These are phyloP conservation scores for Tolypocladium guangdongense DNA, from an alignment of 2,329 filamentous ascomycete species.

Conservation along the genomic window DNA sequence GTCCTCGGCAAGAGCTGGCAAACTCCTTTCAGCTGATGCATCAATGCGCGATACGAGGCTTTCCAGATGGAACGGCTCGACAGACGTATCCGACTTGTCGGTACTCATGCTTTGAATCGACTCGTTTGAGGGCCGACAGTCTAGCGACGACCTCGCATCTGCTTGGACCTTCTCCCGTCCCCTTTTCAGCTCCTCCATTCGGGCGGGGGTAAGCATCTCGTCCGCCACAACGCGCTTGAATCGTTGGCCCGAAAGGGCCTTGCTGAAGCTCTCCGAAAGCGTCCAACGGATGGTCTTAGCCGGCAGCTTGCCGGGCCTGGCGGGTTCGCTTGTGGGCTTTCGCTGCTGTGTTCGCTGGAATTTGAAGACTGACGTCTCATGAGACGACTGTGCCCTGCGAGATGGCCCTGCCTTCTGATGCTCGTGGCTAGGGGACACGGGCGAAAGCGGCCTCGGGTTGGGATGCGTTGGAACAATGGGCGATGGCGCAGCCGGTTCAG, in stretches of 20 bases:
- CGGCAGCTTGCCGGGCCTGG: neutral
- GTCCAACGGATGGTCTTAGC: conserved; percentile 33
- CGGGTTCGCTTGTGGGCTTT: neutral
- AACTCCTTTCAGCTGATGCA: conserved; percentile 15
- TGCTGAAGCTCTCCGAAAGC: conserved; percentile 45
- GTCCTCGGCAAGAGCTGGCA: neutral
- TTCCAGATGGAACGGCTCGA: conserved; percentile 40
- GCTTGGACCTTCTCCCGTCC: conserved; percentile 17
- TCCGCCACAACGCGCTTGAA: conserved; percentile 46
- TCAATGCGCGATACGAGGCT: conserved; percentile 32
- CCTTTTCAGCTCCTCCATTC: conserved; percentile 34
- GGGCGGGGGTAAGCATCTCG: conserved; percentile 45
- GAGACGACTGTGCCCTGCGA: neutral
- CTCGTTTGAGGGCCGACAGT: conserved; percentile 11
- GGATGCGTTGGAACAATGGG: conserved; percentile 1
- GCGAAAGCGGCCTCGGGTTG: too few species aligned
- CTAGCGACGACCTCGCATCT: conserved; percentile 9
- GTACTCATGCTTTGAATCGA: conserved; percentile 11
- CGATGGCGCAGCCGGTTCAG: conserved; percentile 8
- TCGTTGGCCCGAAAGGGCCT: conserved; percentile 41
- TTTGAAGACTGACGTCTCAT: neutral
- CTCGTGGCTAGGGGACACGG: neutral
- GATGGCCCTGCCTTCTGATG: neutral
- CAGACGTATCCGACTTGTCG: conserved; percentile 23
- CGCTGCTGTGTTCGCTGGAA: neutral